Percentiles rank a stretch among this genome's conserved stretches.
These are phyloP conservation scores for Rhizoclosmatium globosum DNA, from an alignment of 192 early-diverging fungal species.

Conservation along the genomic window DNA sequence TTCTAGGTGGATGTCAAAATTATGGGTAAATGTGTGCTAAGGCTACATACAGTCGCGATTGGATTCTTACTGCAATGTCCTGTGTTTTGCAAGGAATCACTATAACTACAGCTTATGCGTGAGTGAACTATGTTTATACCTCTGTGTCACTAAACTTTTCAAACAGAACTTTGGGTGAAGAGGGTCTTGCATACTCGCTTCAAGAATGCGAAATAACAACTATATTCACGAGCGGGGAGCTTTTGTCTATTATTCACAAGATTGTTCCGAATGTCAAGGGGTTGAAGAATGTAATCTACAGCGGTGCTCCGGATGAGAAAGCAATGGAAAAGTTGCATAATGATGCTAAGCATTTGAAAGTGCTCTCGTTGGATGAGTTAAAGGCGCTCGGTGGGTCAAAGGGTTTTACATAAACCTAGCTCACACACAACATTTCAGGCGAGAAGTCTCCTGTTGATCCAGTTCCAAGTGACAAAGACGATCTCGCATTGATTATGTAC, in stretches of 20 bases:
- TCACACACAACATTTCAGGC: slow-evolving; percentile 57
- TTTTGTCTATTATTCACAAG: slow-evolving; percentile 70
- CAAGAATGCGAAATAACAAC: slow-evolving; percentile 78
- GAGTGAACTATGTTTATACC: neutral
- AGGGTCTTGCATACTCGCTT: slow-evolving; percentile 85
- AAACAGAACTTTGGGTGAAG: slow-evolving; percentile 82
- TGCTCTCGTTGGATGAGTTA: slow-evolving; percentile 63
- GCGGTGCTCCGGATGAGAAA: slow-evolving; percentile 57
- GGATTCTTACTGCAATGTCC: slow-evolving; percentile 70
- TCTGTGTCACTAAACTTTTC: slow-evolving; percentile 52
- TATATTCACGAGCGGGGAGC: slow-evolving; percentile 77
- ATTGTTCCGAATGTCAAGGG: slow-evolving; percentile 65
- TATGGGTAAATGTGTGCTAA: neutral
- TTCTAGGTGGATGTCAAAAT: slow-evolving; percentile 40
- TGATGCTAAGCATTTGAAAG: neutral
- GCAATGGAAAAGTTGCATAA: slow-evolving; percentile 16
- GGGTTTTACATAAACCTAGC: slow-evolving; percentile 66
- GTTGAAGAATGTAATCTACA: slow-evolving; percentile 76
- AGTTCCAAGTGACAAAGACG: slow-evolving; percentile 70
- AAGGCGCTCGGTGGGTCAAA: slow-evolving; percentile 60
- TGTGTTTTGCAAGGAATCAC: slow-evolving; percentile 74
- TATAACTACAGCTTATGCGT: slow-evolving; percentile 77
- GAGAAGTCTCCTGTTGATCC: slow-evolving; percentile 63
- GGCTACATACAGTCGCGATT: slow-evolving; percentile 54
- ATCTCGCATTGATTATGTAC: slow-evolving; percentile 85